Base-by-base conservation (phyloP, 164 flowering plant species). In the Umbellularia californica region DNA sequence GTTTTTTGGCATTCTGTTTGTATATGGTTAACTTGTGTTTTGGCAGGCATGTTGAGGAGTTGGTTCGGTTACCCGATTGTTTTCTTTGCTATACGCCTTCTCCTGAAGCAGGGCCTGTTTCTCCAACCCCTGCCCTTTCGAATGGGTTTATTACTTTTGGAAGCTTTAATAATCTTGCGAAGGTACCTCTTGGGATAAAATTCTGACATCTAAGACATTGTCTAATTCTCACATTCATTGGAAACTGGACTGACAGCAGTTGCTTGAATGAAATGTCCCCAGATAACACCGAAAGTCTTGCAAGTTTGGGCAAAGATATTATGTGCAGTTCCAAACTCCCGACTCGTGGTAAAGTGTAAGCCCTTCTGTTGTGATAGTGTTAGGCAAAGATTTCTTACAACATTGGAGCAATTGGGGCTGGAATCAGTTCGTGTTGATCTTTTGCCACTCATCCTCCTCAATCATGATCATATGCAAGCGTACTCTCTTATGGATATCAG, bases 401-500 rank as follows among this genome's bases (percentile, higher is more conserved):
- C 89, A 30, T 82, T 95, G 83, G 99, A 95, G 87, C 92, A 92
- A 74, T 78, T 94, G 81, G 99, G 99, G 2, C 79, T 95, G 76
- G 99, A 95, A 79, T 72, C 99, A 19, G 80, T 86, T n/a, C 97
- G 98, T 64, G 97, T 95, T 80, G 99, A 95, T 87, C 97, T 95
- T 72, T 85, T 95, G 75, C 99, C 98, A 35, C 83, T 95, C 28
- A 95, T 95, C 80, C 94, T 95, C 80, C 94, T 94, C 78, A 95
- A 95, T 79, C 98, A 95, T 80, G 99, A 95, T 79, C 99, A 95
- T 75, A 87, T 95, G 99, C 98, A 95, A 87, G 94, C 99, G 20
- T 95, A 95, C 84, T 79, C 95, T 68, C 89, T 92, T 7, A 95
- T 95, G 98, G 99, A 95, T 82, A 91, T 95, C 30, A 95, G 99